A percentile compares a stretch with the other conserved stretches of the same genome.
These are phyloP conservation scores for Nicotiana rustica DNA, from an alignment of 305 asterid genomes.

Conservation along the genomic window DNA sequence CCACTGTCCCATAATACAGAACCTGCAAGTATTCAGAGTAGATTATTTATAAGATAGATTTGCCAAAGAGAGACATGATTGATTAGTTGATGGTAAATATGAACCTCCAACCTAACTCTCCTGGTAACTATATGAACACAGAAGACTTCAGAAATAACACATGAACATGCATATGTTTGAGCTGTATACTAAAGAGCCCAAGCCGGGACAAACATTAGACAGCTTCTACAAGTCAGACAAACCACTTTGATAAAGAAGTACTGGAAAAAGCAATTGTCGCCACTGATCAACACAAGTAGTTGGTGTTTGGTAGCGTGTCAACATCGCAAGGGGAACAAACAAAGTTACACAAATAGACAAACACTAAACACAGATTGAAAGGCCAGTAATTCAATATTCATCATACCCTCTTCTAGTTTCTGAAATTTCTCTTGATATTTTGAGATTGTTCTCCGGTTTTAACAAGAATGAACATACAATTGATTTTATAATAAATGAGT, in stretches of 20 bases:
- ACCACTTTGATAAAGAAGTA: not conserved
- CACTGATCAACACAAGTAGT: not conserved
- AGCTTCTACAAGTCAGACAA: constrained; percentile 5
- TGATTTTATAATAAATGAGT: not conserved
- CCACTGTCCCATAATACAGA: constrained; percentile 92
- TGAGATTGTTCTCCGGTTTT: constrained; percentile 3
- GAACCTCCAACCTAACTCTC: not conserved
- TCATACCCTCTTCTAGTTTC: constrained; percentile 15
- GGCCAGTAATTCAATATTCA: not conserved
- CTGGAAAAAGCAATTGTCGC: not conserved
- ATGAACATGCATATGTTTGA: constrained; percentile 2
- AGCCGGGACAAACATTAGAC: not conserved
- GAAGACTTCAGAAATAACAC: not conserved
- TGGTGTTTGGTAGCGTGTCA: not conserved
- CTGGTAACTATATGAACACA: not conserved
- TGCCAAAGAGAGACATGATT: not conserved
- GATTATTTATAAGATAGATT: not conserved
- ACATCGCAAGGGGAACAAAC: not conserved
- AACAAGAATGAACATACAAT: not conserved
- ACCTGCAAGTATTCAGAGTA: constrained; percentile 51
- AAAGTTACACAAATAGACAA: not conserved
- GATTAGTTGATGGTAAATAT: constrained; percentile 25
- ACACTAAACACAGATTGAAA: not conserved
- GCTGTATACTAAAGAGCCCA: not conserved
- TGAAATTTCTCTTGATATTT: not conserved